Evolutionary conservation across 345 rosid species (phyloP).

Genomic region (Linum trigynum): DNA sequence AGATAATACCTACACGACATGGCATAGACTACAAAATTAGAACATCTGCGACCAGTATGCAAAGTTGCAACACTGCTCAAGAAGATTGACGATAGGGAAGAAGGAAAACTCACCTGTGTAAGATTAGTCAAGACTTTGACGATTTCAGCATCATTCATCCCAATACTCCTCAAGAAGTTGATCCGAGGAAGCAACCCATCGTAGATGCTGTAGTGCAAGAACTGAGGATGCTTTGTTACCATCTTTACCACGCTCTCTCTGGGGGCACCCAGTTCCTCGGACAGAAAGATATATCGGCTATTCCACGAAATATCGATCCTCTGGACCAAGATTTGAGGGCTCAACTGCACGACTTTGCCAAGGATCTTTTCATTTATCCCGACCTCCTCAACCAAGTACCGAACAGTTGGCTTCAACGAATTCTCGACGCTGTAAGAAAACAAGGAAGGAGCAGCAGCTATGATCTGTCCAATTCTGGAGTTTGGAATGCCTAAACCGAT

Average conservation of each 20-base stretch:
- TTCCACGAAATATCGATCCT: conserved; percentile 91
- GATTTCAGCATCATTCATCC: conserved; percentile 72
- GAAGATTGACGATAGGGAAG: background rate
- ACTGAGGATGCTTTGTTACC: conserved; percentile 91
- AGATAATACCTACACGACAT: conserved; percentile 56
- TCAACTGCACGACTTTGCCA: conserved; percentile 85
- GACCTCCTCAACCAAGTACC: conserved; percentile 94
- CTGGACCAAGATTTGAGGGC: conserved; percentile 95
- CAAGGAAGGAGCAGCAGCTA: conserved; percentile 63
- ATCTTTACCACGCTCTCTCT: conserved; percentile 80
- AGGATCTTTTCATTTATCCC: conserved; percentile 66
- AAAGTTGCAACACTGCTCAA: background rate
- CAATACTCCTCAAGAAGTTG: conserved; percentile 85
- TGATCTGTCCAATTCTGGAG: conserved; percentile 80
- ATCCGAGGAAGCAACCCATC: conserved; percentile 85
- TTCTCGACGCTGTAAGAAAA: conserved; percentile 86
- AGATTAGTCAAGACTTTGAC: conserved; percentile 92
- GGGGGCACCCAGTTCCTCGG: conserved; percentile 87
- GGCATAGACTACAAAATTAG: conserved; percentile 13
- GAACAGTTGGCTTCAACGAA: conserved; percentile 78
- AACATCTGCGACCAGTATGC: background rate
- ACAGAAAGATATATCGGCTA: conserved; percentile 74
- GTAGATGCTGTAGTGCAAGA: conserved; percentile 89
- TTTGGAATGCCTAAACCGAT: conserved; percentile 66
- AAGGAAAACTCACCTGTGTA: conserved; percentile 57